These are phyloP conservation scores for Barnettozyma sucrosica DNA, from an alignment of 805 yeast species.

Conservation along the genomic window DNA sequence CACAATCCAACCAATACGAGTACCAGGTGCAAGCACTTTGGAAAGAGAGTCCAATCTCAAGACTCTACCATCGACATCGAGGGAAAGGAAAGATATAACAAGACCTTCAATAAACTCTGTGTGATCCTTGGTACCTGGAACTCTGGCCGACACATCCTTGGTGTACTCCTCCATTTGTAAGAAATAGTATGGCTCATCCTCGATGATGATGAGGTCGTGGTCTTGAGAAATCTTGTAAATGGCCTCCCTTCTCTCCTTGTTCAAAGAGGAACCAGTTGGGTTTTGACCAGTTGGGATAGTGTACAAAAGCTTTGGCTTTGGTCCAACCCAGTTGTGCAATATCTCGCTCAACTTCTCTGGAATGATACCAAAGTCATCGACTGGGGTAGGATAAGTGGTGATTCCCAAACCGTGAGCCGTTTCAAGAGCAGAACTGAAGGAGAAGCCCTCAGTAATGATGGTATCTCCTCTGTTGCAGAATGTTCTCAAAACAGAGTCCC, in stretches of 20 bases:
- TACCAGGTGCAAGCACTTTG: constrained; percentile 74
- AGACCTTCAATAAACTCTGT: constrained; percentile 42
- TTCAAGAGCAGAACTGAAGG: constrained; percentile 82
- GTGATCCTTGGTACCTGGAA: constrained; percentile 5
- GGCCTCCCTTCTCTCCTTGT: constrained; percentile 66
- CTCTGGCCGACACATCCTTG: constrained; percentile 33
- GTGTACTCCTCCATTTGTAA: constrained; percentile 85
- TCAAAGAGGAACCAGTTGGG: constrained; percentile 89
- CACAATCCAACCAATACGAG: constrained; percentile 67
- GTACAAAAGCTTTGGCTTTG: constrained; percentile 81
- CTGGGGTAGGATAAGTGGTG: constrained; percentile 61
- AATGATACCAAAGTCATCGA: constrained; percentile 74
- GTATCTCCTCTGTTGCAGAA: constrained; percentile 74
- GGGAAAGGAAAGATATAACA: constrained; percentile 58
- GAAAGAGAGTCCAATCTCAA: constrained; percentile 74
- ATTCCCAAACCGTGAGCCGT: constrained; percentile 71
- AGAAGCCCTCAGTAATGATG: constrained; percentile 74
- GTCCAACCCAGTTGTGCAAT: constrained; percentile 63
- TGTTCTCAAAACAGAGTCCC: constrained; percentile 80
- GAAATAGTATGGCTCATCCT: constrained; percentile 97
- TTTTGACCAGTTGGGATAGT: constrained; percentile 95
- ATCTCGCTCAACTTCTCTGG: constrained; percentile 62
- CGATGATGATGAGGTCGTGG: constrained; percentile 81
- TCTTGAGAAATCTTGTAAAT: constrained; percentile 76
- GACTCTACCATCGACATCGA: constrained; percentile 75